A percentile compares a stretch with the other conserved stretches of the same genome.
These are phyloP conservation scores for Aspergillus flavus DNA, from an alignment of 2,329 filamentous ascomycete genomes.

Conservation along the genomic window DNA sequence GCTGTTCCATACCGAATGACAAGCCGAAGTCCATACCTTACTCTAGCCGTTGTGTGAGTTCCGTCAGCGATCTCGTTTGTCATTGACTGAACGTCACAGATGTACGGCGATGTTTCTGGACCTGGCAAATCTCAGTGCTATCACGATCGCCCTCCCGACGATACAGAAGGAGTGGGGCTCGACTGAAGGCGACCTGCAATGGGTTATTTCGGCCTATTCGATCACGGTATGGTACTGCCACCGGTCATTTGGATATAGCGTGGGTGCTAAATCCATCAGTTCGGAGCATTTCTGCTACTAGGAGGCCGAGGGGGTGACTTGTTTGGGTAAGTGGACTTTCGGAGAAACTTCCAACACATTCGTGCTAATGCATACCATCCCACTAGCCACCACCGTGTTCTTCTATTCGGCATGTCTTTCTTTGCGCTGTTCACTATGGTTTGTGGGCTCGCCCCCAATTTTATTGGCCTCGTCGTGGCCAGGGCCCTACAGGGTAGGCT, in stretches of 20 bases:
- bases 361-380: background rate
- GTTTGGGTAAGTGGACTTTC: background rate
- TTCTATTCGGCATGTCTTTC: background rate
- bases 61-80: background rate
- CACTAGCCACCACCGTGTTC: background rate
- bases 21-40: background rate
- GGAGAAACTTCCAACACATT: background rate
- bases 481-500: background rate
- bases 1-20: background rate
- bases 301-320: background rate
- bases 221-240: background rate
- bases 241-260: background rate
- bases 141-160: background rate
- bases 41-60: background rate
- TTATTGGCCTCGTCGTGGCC: background rate
- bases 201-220: background rate
- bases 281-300: background rate
- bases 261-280: background rate
- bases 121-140: background rate
- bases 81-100: background rate
- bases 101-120: background rate
- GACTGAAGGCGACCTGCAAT: background rate
- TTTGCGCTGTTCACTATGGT: background rate
- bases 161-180: background rate
- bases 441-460: background rate